Evolutionary conservation across 2,329 filamentous ascomycete genomes (phyloP).

Genomic region (Aspergillus latus): DNA sequence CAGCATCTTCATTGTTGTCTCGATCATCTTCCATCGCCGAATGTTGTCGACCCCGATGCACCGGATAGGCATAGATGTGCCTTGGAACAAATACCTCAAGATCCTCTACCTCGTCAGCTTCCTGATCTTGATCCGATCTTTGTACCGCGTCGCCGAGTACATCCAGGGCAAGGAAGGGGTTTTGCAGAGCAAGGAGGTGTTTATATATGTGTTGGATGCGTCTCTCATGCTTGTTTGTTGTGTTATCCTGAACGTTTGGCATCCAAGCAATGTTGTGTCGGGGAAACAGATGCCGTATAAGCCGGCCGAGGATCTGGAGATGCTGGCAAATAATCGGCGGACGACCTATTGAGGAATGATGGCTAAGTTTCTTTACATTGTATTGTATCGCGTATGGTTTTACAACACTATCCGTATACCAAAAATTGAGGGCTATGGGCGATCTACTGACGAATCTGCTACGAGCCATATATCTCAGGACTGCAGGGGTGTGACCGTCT

Average conservation of each 20-base stretch:
- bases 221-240: slow-evolving; percentile 7
- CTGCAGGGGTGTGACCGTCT: too few relatives aligned
- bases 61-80: neutral
- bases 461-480: too few relatives aligned
- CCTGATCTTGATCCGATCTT: slow-evolving; percentile 22
- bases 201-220: slow-evolving; percentile 12
- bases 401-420: too few relatives aligned
- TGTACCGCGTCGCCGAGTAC: slow-evolving; percentile 25
- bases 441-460: too few relatives aligned
- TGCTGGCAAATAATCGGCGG: neutral
- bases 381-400: too few relatives aligned
- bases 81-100: slow-evolving; percentile 16
- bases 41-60: neutral
- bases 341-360: too few relatives aligned
- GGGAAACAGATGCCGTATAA: neutral
- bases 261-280: neutral
- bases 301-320: slow-evolving; percentile 2
- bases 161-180: slow-evolving; percentile 12
- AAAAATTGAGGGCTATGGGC: too few relatives aligned
- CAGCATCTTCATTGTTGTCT: slow-evolving; percentile 52
- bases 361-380: too few relatives aligned
- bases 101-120: slow-evolving; percentile 17
- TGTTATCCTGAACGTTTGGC: slow-evolving; percentile 1
- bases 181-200: slow-evolving; percentile 12
- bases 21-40: slow-evolving; percentile 13